These are phyloP conservation scores for Cryphonectria radicalis DNA, from an alignment of 2,329 filamentous ascomycete species.

Conservation along the genomic window DNA sequence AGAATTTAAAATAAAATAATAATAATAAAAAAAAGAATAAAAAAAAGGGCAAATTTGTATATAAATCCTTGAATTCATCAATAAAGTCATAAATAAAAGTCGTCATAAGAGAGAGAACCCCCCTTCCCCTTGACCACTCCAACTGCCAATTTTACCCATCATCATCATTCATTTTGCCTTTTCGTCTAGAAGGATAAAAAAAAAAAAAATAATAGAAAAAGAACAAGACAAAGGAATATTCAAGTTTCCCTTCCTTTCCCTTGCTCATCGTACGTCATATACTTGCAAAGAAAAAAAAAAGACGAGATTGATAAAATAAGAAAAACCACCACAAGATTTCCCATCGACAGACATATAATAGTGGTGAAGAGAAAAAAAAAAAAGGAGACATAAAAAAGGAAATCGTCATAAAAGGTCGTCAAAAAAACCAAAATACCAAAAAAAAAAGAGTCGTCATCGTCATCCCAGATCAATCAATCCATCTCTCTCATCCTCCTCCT, in stretches of 20 bases:
- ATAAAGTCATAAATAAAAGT: neutral
- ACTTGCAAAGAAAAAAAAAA: neutral
- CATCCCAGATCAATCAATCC: neutral
- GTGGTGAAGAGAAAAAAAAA: neutral
- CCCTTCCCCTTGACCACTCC: neutral
- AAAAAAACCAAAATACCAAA: too few relatives aligned
- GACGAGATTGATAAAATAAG: neutral
- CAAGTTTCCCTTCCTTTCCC: neutral
- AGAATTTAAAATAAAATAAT: too few relatives aligned
- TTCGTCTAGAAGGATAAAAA: too few relatives aligned
- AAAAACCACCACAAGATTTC: neutral
- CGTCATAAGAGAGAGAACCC: neutral
- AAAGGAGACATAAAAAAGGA: neutral
- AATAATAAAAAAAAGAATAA: too few relatives aligned
- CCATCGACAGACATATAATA: neutral
- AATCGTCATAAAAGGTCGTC: slow-evolving; percentile 17
- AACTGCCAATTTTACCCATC: too few relatives aligned
- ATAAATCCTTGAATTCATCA: neutral
- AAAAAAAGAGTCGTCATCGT: too few relatives aligned
- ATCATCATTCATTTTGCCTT: too few relatives aligned
- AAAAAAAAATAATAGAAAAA: too few relatives aligned
- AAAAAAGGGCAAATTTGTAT: neutral
- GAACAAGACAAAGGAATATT: too few relatives aligned
- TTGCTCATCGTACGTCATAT: neutral
- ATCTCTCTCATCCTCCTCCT: slow-evolving; percentile 25